phyloP scores from a whole-genome alignment of 805 yeast species.

The Candida awuae region DNA sequence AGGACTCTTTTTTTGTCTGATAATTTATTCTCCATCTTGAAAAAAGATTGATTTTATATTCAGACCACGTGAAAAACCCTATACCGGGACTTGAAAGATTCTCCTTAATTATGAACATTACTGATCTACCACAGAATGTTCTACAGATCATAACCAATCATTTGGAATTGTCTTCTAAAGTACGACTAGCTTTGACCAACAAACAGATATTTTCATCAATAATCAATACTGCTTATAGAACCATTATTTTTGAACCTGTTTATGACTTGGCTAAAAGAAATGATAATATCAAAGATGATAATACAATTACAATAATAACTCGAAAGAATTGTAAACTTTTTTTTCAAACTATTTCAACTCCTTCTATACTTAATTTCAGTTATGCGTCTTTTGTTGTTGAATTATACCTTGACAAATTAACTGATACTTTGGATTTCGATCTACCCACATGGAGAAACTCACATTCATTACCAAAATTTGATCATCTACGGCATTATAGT shows the following conservation, averaged over 20 bases:
- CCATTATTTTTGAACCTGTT: conserved; percentile 14
- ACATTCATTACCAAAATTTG: conserved; percentile 8
- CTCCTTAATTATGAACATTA: conserved; percentile 19
- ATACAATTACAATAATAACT: conserved; percentile 2
- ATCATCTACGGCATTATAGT: conserved; percentile 16
- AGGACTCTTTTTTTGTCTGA: too few relatives aligned
- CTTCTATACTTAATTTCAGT: conserved; percentile 17
- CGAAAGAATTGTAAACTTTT: conserved; percentile 11
- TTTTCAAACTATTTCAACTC: conserved; percentile 13
- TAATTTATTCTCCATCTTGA: too few relatives aligned
- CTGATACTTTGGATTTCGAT: conserved; percentile 13
- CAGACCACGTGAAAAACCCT: too few relatives aligned
- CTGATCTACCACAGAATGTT: conserved; percentile 11
- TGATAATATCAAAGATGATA: conserved; percentile 1
- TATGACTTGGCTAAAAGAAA: conserved; percentile 13
- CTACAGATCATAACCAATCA: conserved; percentile 4
- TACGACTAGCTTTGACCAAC: conserved; percentile 5
- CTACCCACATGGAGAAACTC: conserved; percentile 19
- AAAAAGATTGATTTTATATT: too few relatives aligned
- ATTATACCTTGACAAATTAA: conserved; percentile 19
- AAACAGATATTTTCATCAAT: conserved; percentile 3
- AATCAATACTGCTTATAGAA: conserved; percentile 4
- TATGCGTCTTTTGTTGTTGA: conserved; percentile 22
- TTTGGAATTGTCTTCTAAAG: conserved; percentile 6
- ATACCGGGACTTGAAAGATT: too few relatives aligned